phyloP scores from a whole-genome alignment of 2,329 filamentous ascomycete species.

The Pestalotiopsis sp. region DNA sequence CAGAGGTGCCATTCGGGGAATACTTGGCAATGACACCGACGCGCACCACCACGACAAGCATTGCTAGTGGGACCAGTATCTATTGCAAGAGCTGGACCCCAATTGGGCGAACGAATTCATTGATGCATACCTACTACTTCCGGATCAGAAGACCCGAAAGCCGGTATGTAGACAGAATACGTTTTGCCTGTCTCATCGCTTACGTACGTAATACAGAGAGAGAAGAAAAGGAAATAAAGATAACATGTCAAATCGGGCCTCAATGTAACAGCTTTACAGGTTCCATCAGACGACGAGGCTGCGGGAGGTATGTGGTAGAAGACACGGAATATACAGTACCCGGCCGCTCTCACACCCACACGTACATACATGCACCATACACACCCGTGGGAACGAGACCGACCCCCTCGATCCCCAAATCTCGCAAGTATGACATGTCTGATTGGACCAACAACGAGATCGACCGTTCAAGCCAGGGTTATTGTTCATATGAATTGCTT shows the following conservation, averaged over 20 bases:
- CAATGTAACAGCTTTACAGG: neutral
- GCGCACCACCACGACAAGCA: too few species aligned
- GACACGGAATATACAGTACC: neutral
- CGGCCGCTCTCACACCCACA: neutral
- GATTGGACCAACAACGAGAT: neutral
- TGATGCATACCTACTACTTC: neutral
- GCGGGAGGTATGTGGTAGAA: neutral
- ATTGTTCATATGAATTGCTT: neutral
- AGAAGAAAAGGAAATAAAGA: neutral
- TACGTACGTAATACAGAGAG: neutral
- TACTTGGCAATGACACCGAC: too few species aligned
- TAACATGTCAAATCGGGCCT: neutral
- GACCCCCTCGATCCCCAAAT: neutral
- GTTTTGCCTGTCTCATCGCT: neutral
- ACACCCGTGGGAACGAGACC: neutral
- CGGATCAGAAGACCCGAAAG: neutral
- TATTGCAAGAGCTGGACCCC: neutral
- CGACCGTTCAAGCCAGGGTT: neutral
- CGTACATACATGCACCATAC: neutral
- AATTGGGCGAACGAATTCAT: neutral
- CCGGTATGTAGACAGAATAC: neutral
- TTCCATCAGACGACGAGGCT: neutral
- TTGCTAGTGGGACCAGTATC: neutral
- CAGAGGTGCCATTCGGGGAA: too few species aligned
- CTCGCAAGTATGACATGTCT: neutral